These are phyloP conservation scores for Pyricularia pennisetigena DNA, from an alignment of 2,329 filamentous ascomycete species.

Conservation along the genomic window DNA sequence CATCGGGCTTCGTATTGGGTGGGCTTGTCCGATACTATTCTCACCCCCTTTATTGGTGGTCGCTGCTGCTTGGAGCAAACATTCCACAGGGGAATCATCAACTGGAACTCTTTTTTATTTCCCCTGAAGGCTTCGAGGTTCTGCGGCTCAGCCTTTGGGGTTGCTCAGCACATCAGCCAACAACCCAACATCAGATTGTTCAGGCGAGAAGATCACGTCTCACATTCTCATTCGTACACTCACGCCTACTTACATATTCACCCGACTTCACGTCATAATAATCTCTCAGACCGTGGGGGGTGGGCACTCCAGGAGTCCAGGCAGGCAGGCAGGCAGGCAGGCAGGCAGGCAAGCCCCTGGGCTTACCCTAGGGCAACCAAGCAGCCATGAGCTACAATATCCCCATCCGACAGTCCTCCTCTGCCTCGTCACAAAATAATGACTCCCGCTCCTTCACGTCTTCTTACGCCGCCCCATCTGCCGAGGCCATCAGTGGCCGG, in stretches of 20 bases:
- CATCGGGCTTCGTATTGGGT: background rate
- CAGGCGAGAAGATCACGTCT: background rate
- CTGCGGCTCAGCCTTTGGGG: too few species aligned
- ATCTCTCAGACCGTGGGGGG: background rate
- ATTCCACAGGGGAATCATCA: background rate
- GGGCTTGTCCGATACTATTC: background rate
- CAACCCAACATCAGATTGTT: background rate
- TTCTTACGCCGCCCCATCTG: constrained; percentile 31
- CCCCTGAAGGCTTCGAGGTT: too few species aligned
- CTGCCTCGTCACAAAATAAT: constrained; percentile 35
- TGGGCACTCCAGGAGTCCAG: background rate
- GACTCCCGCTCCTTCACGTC: constrained; percentile 41
- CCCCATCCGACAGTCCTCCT: constrained; percentile 29
- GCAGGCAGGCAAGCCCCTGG: background rate
- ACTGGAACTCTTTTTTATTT: too few species aligned
- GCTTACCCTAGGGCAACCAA: background rate
- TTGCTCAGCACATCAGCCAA: background rate
- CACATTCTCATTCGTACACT: background rate
- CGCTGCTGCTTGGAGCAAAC: background rate
- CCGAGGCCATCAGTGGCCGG: constrained; percentile 48
- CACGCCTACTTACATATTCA: background rate
- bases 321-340: background rate
- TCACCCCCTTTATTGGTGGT: background rate
- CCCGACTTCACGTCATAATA: background rate
- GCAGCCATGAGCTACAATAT: constrained; percentile 22